Evolutionary conservation across 352 stramenopile species (phyloP), one percentile per base, ranked within the genome.

Genomic region (Phytophthora hibernalis): DNA sequence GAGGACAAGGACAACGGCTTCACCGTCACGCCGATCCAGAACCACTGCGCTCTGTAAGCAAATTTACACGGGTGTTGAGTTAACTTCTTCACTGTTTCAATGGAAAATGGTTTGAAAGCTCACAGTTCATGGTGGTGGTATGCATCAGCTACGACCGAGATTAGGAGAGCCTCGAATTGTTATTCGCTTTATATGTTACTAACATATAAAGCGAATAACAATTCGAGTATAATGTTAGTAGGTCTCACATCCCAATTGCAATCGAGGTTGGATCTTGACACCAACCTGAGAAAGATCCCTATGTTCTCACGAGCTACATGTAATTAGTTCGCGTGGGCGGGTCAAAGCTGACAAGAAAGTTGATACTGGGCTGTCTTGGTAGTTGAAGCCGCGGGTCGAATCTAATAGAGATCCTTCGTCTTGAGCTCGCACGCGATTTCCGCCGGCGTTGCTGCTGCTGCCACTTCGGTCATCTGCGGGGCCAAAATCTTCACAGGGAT

Each of bases 1-100:
- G 81, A 85, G 35, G 50, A 45, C 56, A 90, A 90, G 69, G 62
- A 63, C 65, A 69, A 79, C 56, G 67, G 49, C 54, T 70, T 80
- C 61, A 59, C 65, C 7, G 56, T 81, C 38, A 87, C 81, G 10
- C 81, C 81, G 11, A 58, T 72, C n/a, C 62, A 79, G 44, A 61
- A 62, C 52, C 69, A 70, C 60, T 83, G 76, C 51, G 76, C 70
- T 54, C 57, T 89, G 33, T 89, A 89, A 74, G 51, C 51, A 45
- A 13, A 12, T 24, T 21, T n/a, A n/a, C n/a, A n/a, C 20, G 24
- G 8, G 37, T 48, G 38, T 49, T 48, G 37, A 30, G 15, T 18
- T 22, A 9, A 15, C 15, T 53, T 45, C 21, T 53, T 44, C 42
- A 54, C 53, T 62, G 43, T 40, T 40, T 31, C 28, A 10, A 40